Percentiles rank a stretch among this genome's conserved stretches.
phyloP scores from a whole-genome alignment of 768 basidiomycete species.

The Russula dissimulans region DNA sequence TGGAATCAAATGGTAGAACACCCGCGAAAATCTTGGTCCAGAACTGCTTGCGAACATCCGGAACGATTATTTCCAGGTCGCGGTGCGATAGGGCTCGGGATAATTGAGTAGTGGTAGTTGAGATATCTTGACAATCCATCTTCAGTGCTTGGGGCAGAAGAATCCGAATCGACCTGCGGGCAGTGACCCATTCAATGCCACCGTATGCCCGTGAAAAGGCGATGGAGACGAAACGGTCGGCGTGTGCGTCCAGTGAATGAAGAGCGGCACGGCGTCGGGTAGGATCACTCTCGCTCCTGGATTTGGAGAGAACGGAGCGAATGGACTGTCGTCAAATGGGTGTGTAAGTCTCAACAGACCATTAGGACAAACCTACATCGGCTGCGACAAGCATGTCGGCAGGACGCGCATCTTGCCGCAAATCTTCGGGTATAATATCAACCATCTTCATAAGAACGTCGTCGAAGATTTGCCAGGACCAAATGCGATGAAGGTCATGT shows the following conservation, averaged over 20 bases:
- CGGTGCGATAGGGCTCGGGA: constrained; percentile 32
- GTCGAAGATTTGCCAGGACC: constrained; percentile 34
- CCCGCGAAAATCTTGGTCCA: constrained; percentile 63
- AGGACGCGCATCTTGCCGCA: constrained; percentile 40
- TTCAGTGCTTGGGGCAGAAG: constrained; percentile 31
- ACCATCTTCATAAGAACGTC: constrained; percentile 65
- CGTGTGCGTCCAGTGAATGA: constrained; percentile 43
- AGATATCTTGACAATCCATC: constrained; percentile 30
- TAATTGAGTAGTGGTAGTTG: constrained; percentile 27
- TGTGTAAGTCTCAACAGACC: background rate
- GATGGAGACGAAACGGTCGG: constrained; percentile 36
- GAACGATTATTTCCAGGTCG: constrained; percentile 26
- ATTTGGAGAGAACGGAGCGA: constrained; percentile 27
- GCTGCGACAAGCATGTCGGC: constrained; percentile 50
- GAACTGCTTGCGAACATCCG: constrained; percentile 43
- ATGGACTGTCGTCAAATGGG: constrained; percentile 25
- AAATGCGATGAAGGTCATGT: constrained; percentile 51
- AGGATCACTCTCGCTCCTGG: constrained; percentile 23
- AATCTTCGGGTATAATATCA: constrained; percentile 69
- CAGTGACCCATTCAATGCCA: constrained; percentile 34
- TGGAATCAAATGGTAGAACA: constrained; percentile 47
- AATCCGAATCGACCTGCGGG: constrained; percentile 33
- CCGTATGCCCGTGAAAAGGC: constrained; percentile 35
- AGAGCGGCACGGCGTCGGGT: constrained; percentile 27
- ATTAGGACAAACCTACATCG: constrained; percentile 39